A percentile compares a stretch with the other conserved stretches of the same genome.
Evolutionary conservation across 2,329 filamentous ascomycete genomes (phyloP).

Genomic region (Alternaria sp.): DNA sequence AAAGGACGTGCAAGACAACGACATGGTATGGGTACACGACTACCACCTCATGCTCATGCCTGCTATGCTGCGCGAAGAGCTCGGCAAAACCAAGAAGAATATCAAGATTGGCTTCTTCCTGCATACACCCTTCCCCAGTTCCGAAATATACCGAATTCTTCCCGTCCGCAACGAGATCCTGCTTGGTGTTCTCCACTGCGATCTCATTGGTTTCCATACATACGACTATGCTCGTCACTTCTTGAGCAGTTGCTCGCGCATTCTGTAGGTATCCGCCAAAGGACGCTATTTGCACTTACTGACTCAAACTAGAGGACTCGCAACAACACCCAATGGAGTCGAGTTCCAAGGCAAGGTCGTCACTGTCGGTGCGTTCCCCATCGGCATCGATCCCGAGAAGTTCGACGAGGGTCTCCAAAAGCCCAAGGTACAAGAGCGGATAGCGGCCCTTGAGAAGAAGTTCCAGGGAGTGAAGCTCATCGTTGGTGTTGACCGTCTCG

Average conservation of each 20-base stretch:
- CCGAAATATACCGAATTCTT: conserved; percentile 94
- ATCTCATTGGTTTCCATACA: conserved; percentile 96
- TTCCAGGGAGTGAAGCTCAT: conserved; percentile 97
- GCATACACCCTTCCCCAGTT: conserved; percentile 95
- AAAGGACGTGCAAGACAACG: conserved; percentile 88
- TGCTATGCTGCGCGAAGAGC: conserved; percentile 91
- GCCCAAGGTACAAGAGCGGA: conserved; percentile 85
- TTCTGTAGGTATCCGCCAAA: conserved; percentile 66
- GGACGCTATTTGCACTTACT: conserved; percentile 10
- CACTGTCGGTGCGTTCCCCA: conserved; percentile 93
- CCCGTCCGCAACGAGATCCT: conserved; percentile 91
- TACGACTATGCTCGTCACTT: conserved; percentile 99
- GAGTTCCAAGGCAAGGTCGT: conserved; percentile 89
- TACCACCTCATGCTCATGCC: conserved; percentile 98
- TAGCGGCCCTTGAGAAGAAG: conserved; percentile 83
- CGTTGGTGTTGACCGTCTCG: conserved; percentile 92
- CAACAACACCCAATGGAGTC: conserved; percentile 90
- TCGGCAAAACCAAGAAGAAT: conserved; percentile 81
- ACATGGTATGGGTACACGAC: conserved; percentile 97
- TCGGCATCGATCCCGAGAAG: conserved; percentile 97
- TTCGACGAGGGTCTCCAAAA: conserved; percentile 89
- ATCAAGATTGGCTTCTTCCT: conserved; percentile 99
- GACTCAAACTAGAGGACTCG: conserved; percentile 60
- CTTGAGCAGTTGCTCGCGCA: conserved; percentile 93
- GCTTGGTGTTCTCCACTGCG: conserved; percentile 87